Base-by-base conservation (phyloP, 2,329 filamentous ascomycete genomes). In the Penicillium sp. region DNA sequence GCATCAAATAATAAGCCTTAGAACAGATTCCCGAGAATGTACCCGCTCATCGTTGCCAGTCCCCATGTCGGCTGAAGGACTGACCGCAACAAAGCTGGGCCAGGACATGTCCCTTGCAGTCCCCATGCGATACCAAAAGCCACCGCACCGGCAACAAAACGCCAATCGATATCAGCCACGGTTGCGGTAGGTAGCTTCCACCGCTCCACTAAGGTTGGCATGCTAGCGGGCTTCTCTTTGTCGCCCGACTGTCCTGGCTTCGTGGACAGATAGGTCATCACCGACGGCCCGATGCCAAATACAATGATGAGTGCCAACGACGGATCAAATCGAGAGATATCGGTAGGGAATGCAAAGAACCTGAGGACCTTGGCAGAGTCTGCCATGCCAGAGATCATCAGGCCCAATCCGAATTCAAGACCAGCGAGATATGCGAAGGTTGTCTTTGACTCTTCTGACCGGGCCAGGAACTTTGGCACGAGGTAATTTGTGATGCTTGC, bases 91-190 rank as follows among this genome's bases (percentile, higher is more conserved):
- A 73, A 54, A 0, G 69, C 72, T 6, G 73, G 71, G 0, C 73
- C 73, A 8, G 73, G 73, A 52, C 73, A 76, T 1, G 70, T 65
- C 1, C 73, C 73, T 9, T 57, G 61, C 42, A 73, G 45, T 0
- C 73, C 73, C 72, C 73, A 76, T 0, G 67, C 71, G 16, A 74
- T 35, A 0, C 73, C 73, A 53, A 75, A 76, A 1, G 61, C 59
- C 13, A 57, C 60, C 2, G 70, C 66, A 2, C 73, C 73, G 2
- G 60, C 50, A 9, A 75, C 46, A 47, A 76, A 72, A 26, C 60
- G 66, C 59, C 59, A 65, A 48, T 75, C 68, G 9, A 72, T 68
- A 45, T 74, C 71, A 12, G 60, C 60, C 10, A 70, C 52, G 0
- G 65, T 71, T 13, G 66, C 65, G 0, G 62, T 69, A 4, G 70